phyloP scores from a whole-genome alignment of 768 basidiomycete genomes.

The Polyporus arcularius region DNA sequence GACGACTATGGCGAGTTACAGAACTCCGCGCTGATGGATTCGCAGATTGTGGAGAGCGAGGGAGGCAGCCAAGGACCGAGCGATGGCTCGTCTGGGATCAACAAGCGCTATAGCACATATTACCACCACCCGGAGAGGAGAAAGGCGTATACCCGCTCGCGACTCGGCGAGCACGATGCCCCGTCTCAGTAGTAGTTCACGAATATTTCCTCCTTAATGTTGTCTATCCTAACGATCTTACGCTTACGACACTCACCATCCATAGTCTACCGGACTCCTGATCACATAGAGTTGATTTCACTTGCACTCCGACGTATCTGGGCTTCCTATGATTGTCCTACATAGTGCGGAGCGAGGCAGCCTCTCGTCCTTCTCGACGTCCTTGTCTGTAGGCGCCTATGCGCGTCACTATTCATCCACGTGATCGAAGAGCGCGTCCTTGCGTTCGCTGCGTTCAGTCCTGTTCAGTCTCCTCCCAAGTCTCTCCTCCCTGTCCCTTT shows the following conservation, averaged over 20 bases:
- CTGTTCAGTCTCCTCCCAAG: no score
- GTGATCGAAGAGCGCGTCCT: constrained; percentile 15
- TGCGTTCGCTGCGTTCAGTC: constrained; percentile 6
- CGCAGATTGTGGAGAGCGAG: constrained; percentile 22
- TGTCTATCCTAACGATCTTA: not conserved
- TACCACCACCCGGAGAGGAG: constrained; percentile 85
- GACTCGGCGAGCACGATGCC: not conserved
- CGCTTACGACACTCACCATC: not conserved
- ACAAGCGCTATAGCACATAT: constrained; percentile 73
- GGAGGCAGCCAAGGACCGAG: constrained; percentile 22
- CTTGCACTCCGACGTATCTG: no score
- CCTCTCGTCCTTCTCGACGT: no score
- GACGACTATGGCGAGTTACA: constrained; percentile 52
- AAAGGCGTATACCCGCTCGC: constrained; percentile 19
- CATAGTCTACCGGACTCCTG: no score
- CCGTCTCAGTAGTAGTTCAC: not conserved
- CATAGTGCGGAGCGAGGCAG: no score
- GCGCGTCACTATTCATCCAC: not conserved
- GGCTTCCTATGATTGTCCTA: no score
- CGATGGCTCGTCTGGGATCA: constrained; percentile 36
- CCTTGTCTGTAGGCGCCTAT: not conserved
- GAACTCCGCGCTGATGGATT: constrained; percentile 42
- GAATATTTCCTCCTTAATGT: not conserved
- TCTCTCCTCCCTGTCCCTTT: not conserved
- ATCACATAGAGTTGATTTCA: no score